phyloP scores from a whole-genome alignment of 73 alveolate genomes.

The Paramecium biaurelia region DNA sequence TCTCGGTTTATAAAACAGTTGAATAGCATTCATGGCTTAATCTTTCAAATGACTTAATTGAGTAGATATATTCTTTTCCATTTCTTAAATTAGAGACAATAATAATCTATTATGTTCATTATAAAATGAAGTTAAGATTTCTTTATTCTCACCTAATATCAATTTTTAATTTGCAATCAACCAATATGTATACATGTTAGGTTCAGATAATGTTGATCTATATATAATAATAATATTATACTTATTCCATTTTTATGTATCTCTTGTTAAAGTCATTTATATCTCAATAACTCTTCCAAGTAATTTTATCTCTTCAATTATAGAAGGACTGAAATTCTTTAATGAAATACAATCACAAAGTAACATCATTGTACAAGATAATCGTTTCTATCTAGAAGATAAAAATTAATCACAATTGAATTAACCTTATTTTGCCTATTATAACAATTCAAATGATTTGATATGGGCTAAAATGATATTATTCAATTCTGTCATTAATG shows the following conservation, averaged over 20 bases:
- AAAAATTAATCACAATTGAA: slow-evolving; percentile 46
- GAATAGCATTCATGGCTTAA: not conserved
- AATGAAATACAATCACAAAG: slow-evolving; percentile 58
- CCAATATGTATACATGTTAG: slow-evolving; percentile 51
- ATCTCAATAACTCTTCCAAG: slow-evolving; percentile 63
- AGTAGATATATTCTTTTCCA: not conserved
- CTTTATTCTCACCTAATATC: not conserved
- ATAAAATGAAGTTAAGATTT: not conserved
- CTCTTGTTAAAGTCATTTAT: slow-evolving; percentile 59
- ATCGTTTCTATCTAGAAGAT: slow-evolving; percentile 49
- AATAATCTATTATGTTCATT: not conserved
- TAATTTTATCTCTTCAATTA: slow-evolving; percentile 19
- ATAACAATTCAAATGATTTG: slow-evolving; percentile 50
- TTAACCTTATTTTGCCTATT: slow-evolving; percentile 12
- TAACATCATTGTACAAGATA: slow-evolving; percentile 65
- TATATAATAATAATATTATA: not conserved
- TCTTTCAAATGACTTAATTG: not conserved
- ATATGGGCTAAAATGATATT: slow-evolving; percentile 58
- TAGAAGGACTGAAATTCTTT: slow-evolving; percentile 20
- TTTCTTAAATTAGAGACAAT: not conserved
- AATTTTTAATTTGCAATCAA: not conserved
- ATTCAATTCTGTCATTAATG: slow-evolving; percentile 54
- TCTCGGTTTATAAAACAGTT: slow-evolving; percentile 5
- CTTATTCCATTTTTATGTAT: slow-evolving; percentile 55
- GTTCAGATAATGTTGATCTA: slow-evolving; percentile 30